Conservation (phyloP, 2,329 filamentous ascomycete species). For the Rugonectria rugulosa region DNA sequence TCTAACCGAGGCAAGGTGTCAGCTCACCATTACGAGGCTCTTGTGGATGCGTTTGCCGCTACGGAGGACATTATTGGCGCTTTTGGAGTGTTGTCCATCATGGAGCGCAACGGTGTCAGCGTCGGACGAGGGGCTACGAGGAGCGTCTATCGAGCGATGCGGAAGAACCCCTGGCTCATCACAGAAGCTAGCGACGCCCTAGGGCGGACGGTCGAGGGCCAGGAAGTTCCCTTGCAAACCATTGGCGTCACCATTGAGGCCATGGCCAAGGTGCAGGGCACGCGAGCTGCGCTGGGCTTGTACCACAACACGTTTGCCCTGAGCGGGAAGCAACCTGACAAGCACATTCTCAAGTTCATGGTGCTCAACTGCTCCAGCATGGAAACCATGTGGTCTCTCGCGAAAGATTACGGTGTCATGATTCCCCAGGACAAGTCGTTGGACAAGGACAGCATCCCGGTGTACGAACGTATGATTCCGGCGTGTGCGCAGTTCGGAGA, state of each 20-base stretch:
- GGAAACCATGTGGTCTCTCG: constrained; percentile 37
- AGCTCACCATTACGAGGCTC: constrained; percentile 78
- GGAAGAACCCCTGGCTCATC: constrained; percentile 53
- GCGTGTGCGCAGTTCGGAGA: constrained; percentile 41
- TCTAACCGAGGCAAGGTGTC: constrained; percentile 57
- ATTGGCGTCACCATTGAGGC: constrained; percentile 47
- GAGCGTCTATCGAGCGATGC: constrained; percentile 66
- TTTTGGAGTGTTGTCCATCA: constrained; percentile 75
- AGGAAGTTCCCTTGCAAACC: constrained; percentile 48
- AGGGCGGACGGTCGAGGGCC: constrained; percentile 53
- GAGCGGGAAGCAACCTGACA: constrained; percentile 38
- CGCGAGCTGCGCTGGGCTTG: constrained; percentile 43
- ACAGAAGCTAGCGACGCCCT: constrained; percentile 64
- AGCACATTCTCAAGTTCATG: constrained; percentile 41
- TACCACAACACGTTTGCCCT: constrained; percentile 42
- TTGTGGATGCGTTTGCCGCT: constrained; percentile 74
- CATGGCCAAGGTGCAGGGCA: constrained; percentile 38
- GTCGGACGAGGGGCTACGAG: constrained; percentile 68
- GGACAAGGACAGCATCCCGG: constrained; percentile 18
- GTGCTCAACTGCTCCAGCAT: constrained; percentile 39
- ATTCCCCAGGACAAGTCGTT: constrained; percentile 24
- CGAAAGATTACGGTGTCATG: constrained; percentile 41
- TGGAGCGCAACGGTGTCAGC: constrained; percentile 63
- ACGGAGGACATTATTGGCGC: constrained; percentile 69
- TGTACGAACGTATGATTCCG: constrained; percentile 39